Base-by-base conservation (phyloP, 1,284 basidiomycete genomes). In the Cryptococcus sp. region DNA sequence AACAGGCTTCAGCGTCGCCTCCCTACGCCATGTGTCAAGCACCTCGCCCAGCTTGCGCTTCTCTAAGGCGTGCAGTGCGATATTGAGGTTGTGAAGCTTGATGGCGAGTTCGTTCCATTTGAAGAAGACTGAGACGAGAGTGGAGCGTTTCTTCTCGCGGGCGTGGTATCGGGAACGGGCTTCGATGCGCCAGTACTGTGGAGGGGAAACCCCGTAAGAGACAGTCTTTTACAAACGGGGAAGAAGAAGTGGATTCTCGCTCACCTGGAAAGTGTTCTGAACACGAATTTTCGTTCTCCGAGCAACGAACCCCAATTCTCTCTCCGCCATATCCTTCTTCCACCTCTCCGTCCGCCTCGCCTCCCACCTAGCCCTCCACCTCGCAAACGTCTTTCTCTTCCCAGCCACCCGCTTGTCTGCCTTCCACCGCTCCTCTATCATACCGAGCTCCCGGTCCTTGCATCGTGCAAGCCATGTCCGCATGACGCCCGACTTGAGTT, bases 271-370 rank as follows among this genome's bases (percentile, higher is more conserved):
- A 1, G 55, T 52, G 15, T 46, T 33, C 9, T 28, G 16, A 4
- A 61, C 2, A 13, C 53, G 16, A 13, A 12, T 13, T 12, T 52
- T 42, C 16, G 62, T 43, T 46, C 50, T 62, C 15, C 23, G 40
- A 21, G 53, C 50, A 18, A 52, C 53, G 12, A 68, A 63, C 2
- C 16, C 16, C 42, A 46, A 52, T 40, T 70, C 72, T 4, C 62
- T 54, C 40, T 57, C 39, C 39, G 45, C 60, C 66, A 75, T 61
- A 42, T 72, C 71, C 33, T 49, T 45, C 55, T 69, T 62, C 71
- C 69, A 75, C n/a, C 67, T 56, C 45, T 62, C 57, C 2, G 66
- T 72, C 24, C 65, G 60, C 11, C 38, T 55, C 46, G 57, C 56
- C 24, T 62, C 61, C 23, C 67, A 48, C 20, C 51, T 58, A 15